Evolutionary conservation across 371 early-diverging fungal genomes (phyloP).

Genomic region (Rhizopus sp.): DNA sequence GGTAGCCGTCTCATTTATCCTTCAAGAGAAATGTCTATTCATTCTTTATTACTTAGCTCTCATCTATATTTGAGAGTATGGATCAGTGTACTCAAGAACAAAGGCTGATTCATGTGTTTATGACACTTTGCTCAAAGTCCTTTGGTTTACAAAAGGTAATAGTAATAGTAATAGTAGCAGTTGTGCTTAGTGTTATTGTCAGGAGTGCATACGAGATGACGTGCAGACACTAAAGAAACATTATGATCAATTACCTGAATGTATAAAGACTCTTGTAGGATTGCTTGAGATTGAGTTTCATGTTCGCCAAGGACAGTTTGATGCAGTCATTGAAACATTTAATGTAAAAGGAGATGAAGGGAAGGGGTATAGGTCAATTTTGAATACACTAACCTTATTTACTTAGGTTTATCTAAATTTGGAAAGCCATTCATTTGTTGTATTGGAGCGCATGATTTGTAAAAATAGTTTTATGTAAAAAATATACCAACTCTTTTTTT

Average conservation of each 20-base stretch:
- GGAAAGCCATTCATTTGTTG: slow-evolving; percentile 2
- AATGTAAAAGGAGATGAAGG: slow-evolving; percentile 4
- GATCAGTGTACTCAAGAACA: neutral
- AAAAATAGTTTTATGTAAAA: slow-evolving; percentile 1
- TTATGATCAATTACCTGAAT: neutral
- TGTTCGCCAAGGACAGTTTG: slow-evolving; percentile 6
- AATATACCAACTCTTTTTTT: neutral
- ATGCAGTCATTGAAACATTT: slow-evolving; percentile 7
- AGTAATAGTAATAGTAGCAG: too few species aligned
- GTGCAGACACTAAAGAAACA: too few species aligned
- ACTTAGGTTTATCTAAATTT: neutral
- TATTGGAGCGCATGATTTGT: slow-evolving; percentile 19
- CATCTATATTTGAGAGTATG: neutral
- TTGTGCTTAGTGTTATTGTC: too few species aligned
- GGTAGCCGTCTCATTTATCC: neutral
- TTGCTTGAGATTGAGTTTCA: slow-evolving; percentile 14
- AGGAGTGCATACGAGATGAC: too few species aligned
- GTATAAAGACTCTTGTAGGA: neutral
- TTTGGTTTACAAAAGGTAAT: too few species aligned
- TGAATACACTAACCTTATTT: neutral
- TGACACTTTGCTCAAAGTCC: too few species aligned
- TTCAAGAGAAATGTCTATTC: neutral
- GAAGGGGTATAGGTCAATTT: neutral
- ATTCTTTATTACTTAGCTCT: neutral
- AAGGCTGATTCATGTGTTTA: too few species aligned